phyloP scores from a whole-genome alignment of 75 land plant species.

The Cryptomeria japonica region DNA sequence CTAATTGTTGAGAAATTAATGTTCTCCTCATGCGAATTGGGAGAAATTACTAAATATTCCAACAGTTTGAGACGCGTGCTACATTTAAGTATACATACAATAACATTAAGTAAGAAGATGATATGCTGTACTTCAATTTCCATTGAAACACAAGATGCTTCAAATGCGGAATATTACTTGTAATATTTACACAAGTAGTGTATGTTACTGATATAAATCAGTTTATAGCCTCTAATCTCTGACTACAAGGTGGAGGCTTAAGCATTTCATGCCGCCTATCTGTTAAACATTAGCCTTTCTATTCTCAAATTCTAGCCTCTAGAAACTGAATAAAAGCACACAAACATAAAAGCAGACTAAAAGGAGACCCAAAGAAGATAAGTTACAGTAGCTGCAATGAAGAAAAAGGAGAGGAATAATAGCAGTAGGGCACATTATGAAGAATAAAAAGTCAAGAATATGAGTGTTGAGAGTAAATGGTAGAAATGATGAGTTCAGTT shows the following conservation, averaged over 20 bases:
- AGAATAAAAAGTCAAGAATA: not conserved
- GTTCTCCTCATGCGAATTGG: too few relatives aligned
- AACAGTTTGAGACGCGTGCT: too few relatives aligned
- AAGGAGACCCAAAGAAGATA: not conserved
- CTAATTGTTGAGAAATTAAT: too few relatives aligned
- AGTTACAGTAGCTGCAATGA: not conserved
- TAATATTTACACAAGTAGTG: not conserved
- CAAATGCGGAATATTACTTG: too few relatives aligned
- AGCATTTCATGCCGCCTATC: not conserved
- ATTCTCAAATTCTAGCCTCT: not conserved
- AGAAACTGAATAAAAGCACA: not conserved
- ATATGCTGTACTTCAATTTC: too few relatives aligned
- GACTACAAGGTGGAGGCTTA: not conserved
- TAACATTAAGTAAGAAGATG: too few relatives aligned
- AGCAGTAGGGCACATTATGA: not conserved
- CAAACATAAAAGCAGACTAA: not conserved
- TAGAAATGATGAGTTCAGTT: not conserved
- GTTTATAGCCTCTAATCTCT: not conserved
- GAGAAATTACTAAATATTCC: too few relatives aligned
- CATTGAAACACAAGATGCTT: too few relatives aligned
- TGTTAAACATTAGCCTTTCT: not conserved
- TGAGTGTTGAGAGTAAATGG: not conserved
- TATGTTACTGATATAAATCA: not conserved
- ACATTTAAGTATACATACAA: too few relatives aligned
- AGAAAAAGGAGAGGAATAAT: not conserved